phyloP scores from a whole-genome alignment of 805 yeast species.

The Yarrowia yakushimensis region DNA sequence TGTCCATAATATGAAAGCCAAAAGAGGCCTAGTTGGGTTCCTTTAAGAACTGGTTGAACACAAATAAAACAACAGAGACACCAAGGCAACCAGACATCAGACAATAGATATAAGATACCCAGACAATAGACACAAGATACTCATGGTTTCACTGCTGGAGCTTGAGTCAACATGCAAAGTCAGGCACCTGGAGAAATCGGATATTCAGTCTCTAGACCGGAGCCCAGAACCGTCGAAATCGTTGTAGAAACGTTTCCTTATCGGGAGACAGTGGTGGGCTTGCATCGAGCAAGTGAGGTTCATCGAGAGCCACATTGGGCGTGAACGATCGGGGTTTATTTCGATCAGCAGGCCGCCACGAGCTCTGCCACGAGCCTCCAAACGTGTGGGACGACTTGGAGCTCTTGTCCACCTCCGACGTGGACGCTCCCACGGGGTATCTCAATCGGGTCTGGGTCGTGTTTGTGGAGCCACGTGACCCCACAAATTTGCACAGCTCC shows the following conservation, averaged over 20 bases:
- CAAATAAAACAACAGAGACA: not conserved
- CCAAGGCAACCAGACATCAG: not conserved
- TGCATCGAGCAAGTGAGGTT: not conserved
- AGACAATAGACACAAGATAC: not conserved
- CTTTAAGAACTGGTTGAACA: not conserved
- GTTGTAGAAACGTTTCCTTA: not conserved
- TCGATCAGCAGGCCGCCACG: not conserved
- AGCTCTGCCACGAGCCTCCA: not conserved
- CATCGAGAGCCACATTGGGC: not conserved
- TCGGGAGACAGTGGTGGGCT: not conserved
- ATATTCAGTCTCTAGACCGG: too few species aligned
- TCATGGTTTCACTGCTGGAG: not conserved
- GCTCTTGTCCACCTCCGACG: not conserved
- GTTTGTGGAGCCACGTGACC: constrained; percentile 1
- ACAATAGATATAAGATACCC: not conserved
- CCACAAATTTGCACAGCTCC: not conserved
- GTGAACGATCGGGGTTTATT: not conserved
- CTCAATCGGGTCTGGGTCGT: not conserved
- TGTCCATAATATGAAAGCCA: not conserved
- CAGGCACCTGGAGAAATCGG: too few species aligned
- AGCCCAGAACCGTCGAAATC: not conserved
- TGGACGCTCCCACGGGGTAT: not conserved
- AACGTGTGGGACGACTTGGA: not conserved
- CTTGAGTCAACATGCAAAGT: too few species aligned
- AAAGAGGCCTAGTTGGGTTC: not conserved